These are phyloP conservation scores for Penstemon newberryi DNA, from an alignment of 257 asterid species.

Conservation along the genomic window DNA sequence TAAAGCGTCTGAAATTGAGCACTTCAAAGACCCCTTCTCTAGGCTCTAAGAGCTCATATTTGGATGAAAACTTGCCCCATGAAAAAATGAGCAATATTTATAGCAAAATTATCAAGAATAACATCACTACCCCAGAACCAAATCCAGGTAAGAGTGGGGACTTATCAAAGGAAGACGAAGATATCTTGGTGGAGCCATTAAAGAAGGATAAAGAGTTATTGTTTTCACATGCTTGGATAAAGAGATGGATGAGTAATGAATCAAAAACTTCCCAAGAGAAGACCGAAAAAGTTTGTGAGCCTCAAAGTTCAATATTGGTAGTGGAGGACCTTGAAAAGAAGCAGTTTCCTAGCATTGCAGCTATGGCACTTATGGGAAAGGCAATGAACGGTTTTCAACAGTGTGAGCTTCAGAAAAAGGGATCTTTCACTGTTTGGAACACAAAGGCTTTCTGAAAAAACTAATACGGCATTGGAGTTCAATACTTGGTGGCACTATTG, in stretches of 20 bases:
- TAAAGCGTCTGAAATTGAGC: conserved; percentile 64
- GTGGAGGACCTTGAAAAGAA: conserved; percentile 46
- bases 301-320: conserved; percentile 42
- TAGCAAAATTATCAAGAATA: conserved; percentile 25
- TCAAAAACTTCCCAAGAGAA: conserved; percentile 27
- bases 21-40: conserved; percentile 39
- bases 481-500: not conserved
- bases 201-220: conserved; percentile 33
- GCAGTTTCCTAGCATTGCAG: conserved; percentile 83
- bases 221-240: conserved; percentile 69
- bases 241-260: conserved; percentile 53
- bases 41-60: conserved; percentile 43
- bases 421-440: conserved; percentile 67
- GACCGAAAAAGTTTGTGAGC: conserved; percentile 45
- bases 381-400: conserved; percentile 53
- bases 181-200: conserved; percentile 19
- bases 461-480: not conserved
- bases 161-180: conserved; percentile 21
- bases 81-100: conserved; percentile 30
- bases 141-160: conserved; percentile 19
- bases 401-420: conserved; percentile 52
- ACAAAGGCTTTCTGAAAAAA: conserved; percentile 35
- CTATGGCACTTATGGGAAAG: conserved; percentile 83
- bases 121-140: conserved; percentile 31
- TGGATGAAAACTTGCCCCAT: conserved; percentile 33